Conservation (phyloP, 1,284 basidiomycete species). For the Heterobasidion irregulare region DNA sequence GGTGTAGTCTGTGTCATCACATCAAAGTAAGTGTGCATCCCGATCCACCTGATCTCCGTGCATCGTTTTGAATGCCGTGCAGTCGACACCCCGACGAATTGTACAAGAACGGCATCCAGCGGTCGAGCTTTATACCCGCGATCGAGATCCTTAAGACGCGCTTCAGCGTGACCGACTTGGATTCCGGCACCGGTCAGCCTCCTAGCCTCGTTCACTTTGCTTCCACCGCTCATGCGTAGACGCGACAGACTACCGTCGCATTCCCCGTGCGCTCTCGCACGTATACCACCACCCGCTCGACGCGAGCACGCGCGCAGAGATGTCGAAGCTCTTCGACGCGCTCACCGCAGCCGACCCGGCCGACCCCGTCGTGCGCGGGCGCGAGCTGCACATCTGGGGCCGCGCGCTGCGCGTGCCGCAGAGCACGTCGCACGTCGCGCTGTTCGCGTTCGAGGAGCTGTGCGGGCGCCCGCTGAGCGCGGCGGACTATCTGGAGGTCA, state of each 20-base stretch:
- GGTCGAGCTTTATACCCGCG: slow-evolving; percentile 92
- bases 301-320: slow-evolving; percentile 55
- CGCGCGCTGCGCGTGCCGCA: slow-evolving; percentile 75
- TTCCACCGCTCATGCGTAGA: slow-evolving; percentile 17
- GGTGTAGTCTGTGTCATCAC: slow-evolving; percentile 96
- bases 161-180: slow-evolving; percentile 85
- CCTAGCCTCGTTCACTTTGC: slow-evolving; percentile 3
- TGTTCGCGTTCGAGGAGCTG: slow-evolving; percentile 82
- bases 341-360: slow-evolving; percentile 50
- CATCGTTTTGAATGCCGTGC: neutral
- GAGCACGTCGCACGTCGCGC: slow-evolving; percentile 73
- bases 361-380: slow-evolving; percentile 48
- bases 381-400: slow-evolving; percentile 83
- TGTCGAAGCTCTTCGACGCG: slow-evolving; percentile 78
- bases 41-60: neutral
- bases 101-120: slow-evolving; percentile 98
- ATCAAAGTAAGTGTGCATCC: slow-evolving; percentile 69
- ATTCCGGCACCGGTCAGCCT: slow-evolving; percentile 82
- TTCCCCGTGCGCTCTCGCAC: slow-evolving; percentile 84
- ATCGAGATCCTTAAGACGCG: slow-evolving; percentile 89
- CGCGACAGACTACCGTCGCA: slow-evolving; percentile 81
- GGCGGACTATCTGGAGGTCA: slow-evolving; percentile 94
- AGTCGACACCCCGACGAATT: slow-evolving; percentile 96
- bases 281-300: slow-evolving; percentile 86
- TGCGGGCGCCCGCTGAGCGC: slow-evolving; percentile 90